A percentile compares a stretch with the other conserved stretches of the same genome.
Conservation (phyloP, 148 eudicot genomes). For the Chenopodium quinoa region DNA sequence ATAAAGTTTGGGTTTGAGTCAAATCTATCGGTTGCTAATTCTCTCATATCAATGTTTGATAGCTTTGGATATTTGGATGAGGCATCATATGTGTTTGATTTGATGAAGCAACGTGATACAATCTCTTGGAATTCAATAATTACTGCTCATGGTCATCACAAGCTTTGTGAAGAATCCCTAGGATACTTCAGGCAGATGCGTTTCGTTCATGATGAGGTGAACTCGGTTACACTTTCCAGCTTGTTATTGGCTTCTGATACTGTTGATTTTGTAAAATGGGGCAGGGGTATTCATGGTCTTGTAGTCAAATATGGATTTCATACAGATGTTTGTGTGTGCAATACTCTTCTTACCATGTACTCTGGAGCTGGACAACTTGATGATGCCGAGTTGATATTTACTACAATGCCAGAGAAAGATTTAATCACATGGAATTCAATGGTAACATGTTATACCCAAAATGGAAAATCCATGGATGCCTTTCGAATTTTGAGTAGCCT, state of each 20-base stretch:
- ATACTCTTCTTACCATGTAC: conserved; percentile 74
- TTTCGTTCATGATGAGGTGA: conserved; percentile 40
- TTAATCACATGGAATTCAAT: conserved; percentile 75
- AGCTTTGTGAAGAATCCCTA: conserved; percentile 42
- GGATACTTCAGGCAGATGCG: conserved; percentile 58
- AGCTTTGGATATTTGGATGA: conserved; percentile 40
- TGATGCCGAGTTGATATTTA: conserved; percentile 47
- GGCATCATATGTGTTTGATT: conserved; percentile 50
- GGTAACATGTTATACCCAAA: conserved; percentile 56
- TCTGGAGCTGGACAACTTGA: conserved; percentile 43
- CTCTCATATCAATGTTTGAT: conserved; percentile 67
- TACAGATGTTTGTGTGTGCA: conserved; percentile 47
- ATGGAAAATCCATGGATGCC: conserved; percentile 46
- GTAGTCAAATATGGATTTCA: conserved; percentile 52
- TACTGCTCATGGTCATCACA: conserved; percentile 54
- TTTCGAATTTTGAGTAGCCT: conserved; percentile 40
- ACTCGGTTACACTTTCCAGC: conserved; percentile 55
- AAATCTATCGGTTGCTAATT: conserved; percentile 60
- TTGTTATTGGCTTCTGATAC: conserved; percentile 49
- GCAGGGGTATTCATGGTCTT: conserved; percentile 68
- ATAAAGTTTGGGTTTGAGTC: conserved; percentile 52
- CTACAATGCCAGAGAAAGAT: conserved; percentile 54
- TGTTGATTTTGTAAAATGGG: conserved; percentile 44
- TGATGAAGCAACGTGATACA: conserved; percentile 61
- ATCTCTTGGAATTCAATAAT: conserved; percentile 82